phyloP scores from a whole-genome alignment of 2,329 filamentous ascomycete species.

The Zymoseptoria crescenta region DNA sequence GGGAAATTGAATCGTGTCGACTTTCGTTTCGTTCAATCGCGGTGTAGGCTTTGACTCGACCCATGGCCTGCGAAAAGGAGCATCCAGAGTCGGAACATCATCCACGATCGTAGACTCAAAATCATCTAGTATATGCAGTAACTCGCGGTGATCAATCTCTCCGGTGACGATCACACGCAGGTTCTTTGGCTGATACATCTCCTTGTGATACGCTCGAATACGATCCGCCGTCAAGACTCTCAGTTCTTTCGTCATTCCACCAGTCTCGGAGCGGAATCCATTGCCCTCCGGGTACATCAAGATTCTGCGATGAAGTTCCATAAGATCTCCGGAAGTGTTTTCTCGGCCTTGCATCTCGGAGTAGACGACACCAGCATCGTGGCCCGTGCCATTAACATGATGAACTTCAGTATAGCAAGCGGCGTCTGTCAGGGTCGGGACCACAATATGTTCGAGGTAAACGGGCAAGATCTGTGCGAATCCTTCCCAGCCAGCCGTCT shows the following conservation, averaged over 20 bases:
- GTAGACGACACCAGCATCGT: slow-evolving; percentile 84
- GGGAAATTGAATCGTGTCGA: slow-evolving; percentile 81
- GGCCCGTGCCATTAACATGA: slow-evolving; percentile 85
- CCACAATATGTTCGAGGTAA: slow-evolving; percentile 87
- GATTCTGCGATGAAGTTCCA: slow-evolving; percentile 73
- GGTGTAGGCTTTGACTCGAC: slow-evolving; percentile 77
- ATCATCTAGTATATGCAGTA: slow-evolving; percentile 71
- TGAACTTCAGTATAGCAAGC: slow-evolving; percentile 93
- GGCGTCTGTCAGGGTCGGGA: slow-evolving; percentile 86
- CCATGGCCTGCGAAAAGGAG: slow-evolving; percentile 82
- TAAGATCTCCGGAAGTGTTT: slow-evolving; percentile 74
- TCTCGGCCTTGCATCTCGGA: slow-evolving; percentile 98
- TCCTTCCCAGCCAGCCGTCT: slow-evolving; percentile 93
- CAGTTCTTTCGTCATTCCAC: slow-evolving; percentile 88
- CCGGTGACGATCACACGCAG: slow-evolving; percentile 87
- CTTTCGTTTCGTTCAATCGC: slow-evolving; percentile 59
- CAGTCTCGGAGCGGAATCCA: slow-evolving; percentile 96
- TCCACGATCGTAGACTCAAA: slow-evolving; percentile 84
- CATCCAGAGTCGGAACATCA: slow-evolving; percentile 66
- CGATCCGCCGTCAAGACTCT: slow-evolving; percentile 78
- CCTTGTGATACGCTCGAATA: slow-evolving; percentile 87
- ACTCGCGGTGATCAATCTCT: slow-evolving; percentile 73
- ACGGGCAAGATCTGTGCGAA: slow-evolving; percentile 91
- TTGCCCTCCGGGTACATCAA: slow-evolving; percentile 81
- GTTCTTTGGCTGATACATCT: slow-evolving; percentile 98